Evolutionary conservation across 305 asterid species (phyloP).

Genomic region (Solanum hybrid): DNA sequence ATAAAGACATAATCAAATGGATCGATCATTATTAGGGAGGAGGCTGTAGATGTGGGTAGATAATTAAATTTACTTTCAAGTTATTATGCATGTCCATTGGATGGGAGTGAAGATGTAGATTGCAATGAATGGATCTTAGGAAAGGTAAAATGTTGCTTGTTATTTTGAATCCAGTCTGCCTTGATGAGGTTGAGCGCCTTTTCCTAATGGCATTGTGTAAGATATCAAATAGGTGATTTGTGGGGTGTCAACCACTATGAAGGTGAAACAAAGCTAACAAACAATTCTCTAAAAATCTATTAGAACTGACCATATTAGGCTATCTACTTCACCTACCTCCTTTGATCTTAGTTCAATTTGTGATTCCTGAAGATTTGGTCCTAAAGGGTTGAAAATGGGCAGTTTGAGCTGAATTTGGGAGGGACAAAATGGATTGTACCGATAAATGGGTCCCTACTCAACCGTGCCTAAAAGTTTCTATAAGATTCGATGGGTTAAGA

Average conservation of each 20-base stretch:
- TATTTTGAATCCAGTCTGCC: background rate
- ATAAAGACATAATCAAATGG: background rate
- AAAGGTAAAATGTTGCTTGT: background rate
- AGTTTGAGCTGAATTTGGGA: background rate
- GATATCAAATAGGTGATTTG: background rate
- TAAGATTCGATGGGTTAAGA: background rate
- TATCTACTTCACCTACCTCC: background rate
- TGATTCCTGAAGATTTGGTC: background rate
- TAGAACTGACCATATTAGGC: background rate
- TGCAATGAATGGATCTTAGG: background rate
- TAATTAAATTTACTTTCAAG: background rate
- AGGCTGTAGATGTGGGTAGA: background rate
- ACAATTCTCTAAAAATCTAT: background rate
- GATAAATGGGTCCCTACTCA: background rate
- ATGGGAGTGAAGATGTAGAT: background rate
- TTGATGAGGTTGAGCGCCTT: background rate
- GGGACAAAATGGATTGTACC: background rate
- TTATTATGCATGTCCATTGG: background rate
- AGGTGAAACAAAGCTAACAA: background rate
- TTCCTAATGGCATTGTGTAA: background rate
- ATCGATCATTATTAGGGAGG: background rate
- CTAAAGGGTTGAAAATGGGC: background rate
- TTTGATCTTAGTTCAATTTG: background rate
- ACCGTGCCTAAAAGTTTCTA: background rate
- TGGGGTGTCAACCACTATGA: background rate